Base-by-base conservation (phyloP, 768 basidiomycete species). In the Cantharellus anzutake region DNA sequence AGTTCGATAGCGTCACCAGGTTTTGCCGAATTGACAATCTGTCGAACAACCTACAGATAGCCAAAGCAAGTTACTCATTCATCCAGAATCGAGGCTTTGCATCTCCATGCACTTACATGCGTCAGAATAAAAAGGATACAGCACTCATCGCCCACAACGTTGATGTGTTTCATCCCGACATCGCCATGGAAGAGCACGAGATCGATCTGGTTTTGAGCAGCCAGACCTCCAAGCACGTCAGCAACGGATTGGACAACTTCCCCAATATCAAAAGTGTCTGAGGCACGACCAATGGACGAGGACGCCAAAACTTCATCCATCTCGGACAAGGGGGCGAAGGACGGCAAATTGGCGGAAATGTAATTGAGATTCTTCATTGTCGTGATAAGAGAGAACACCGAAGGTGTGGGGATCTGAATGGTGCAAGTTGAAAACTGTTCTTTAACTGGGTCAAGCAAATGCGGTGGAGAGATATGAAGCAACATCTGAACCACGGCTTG, bases 341-440 rank as follows among this genome's bases (percentile, higher is more conserved):
- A 35, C 51, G 14, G 3, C 75, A 88, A 80, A 68, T 89, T 85
- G n/a, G 86, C 87, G 3, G 88, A 88, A 64, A 96, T 79, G 67
- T 87, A 94, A 68, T 94, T 94, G 64, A 97, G 78, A 64, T 84
- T 86, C 72, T 91, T 90, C 87, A 96, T 89, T 42, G 84, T 79
- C 16, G 87, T 88, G 68, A 96, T 80, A 69, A 97, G 76, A 42
- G 89, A 87, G 16, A 87, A 86, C 70, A 97, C 77, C 64, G 84
- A 88, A 3, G 90, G 79, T 0, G 86, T 86, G 5, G 92, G 93
- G 51, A 96, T 79, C 42, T 87, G 82, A 35, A 97, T 71, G 2
- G 90, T 79, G 69, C 88, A 94, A 35, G 88, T 84, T 1, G 91
- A 85, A 67, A 91, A 86, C 68, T 92, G 91, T 67, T 97, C 92